phyloP scores from a whole-genome alignment of 306 rosid genomes.

The Psophocarpus tetragonolobus region DNA sequence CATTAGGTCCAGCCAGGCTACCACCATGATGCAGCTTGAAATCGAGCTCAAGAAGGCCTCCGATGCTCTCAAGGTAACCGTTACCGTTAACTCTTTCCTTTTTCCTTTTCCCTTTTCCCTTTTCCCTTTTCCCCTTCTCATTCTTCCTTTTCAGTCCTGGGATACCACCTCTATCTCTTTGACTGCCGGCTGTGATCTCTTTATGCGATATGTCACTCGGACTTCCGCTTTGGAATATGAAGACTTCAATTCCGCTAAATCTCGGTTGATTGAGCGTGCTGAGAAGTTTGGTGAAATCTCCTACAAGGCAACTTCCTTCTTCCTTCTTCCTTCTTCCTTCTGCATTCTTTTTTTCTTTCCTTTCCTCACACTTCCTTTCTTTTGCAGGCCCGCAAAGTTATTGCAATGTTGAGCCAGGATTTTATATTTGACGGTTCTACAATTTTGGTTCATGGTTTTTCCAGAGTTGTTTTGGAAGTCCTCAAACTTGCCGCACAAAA shows the following conservation, averaged over 20 bases:
- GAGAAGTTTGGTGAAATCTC: slow-evolving; percentile 93
- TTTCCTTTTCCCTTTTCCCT: neutral
- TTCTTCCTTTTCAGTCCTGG: slow-evolving; percentile 54
- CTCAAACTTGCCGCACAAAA: slow-evolving; percentile 76
- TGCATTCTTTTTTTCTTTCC: neutral
- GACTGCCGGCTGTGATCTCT: slow-evolving; percentile 92
- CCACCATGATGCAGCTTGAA: slow-evolving; percentile 90
- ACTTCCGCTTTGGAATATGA: slow-evolving; percentile 90
- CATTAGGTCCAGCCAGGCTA: slow-evolving; percentile 66
- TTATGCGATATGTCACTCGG: slow-evolving; percentile 84
- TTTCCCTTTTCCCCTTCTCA: neutral
- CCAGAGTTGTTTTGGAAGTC: slow-evolving; percentile 86
- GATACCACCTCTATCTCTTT: slow-evolving; percentile 86
- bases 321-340: neutral
- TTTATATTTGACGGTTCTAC: slow-evolving; percentile 92
- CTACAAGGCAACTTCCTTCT: slow-evolving; percentile 45
- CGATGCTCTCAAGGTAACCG: slow-evolving; percentile 66
- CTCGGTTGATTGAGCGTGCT: slow-evolving; percentile 88
- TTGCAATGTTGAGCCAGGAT: slow-evolving; percentile 88
- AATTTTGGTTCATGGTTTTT: slow-evolving; percentile 88
- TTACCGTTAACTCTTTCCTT: neutral
- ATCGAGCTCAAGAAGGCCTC: slow-evolving; percentile 86
- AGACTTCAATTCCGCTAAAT: slow-evolving; percentile 78
- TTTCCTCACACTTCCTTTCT: neutral
- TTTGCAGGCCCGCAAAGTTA: slow-evolving; percentile 82